Evolutionary conservation across 2,329 filamentous ascomycete genomes (phyloP).

Genomic region (Pseudohalonectria lignicola): DNA sequence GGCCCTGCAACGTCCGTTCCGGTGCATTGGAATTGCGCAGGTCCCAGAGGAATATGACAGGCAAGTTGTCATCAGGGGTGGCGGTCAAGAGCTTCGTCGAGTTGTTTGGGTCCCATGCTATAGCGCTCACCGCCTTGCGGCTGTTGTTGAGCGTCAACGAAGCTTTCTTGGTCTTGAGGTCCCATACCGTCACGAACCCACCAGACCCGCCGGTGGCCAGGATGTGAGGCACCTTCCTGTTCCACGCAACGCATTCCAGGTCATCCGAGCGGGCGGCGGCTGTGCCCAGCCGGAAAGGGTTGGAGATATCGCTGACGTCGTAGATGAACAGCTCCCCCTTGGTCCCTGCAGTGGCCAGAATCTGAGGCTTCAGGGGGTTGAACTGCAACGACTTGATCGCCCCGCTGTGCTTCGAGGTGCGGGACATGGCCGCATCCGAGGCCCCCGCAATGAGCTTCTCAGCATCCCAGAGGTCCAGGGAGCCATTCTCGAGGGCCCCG

Average conservation of each 20-base stretch:
- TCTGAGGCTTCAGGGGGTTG: conserved; percentile 84
- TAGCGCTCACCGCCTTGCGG: conserved; percentile 85
- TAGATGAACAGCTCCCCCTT: conserved; percentile 96
- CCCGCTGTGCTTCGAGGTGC: conserved; percentile 81
- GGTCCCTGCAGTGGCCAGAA: conserved; percentile 82
- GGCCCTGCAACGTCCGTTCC: conserved; percentile 78
- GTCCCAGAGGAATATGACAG: conserved; percentile 88
- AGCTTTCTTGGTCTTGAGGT: conserved; percentile 95
- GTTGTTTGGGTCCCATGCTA: conserved; percentile 95
- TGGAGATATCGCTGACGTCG: conserved; percentile 81
- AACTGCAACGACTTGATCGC: conserved; percentile 93
- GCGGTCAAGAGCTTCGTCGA: conserved; percentile 90
- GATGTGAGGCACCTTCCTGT: conserved; percentile 94
- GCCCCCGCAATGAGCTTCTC: conserved; percentile 49
- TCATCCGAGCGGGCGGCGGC: conserved; percentile 84
- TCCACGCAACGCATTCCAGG: conserved; percentile 95
- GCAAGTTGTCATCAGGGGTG: conserved; percentile 78
- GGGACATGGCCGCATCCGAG: conserved; percentile 69
- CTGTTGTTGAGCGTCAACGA: conserved; percentile 93
- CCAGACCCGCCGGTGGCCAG: conserved; percentile 86
- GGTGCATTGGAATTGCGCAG: conserved; percentile 92
- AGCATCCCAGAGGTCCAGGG: conserved; percentile 88
- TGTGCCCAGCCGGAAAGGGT: conserved; percentile 81
- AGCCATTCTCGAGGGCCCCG: conserved; percentile 88
- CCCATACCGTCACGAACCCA: conserved; percentile 96